Conservation (phyloP, 306 rosid genomes). For the Pachyrhizus erosus region DNA sequence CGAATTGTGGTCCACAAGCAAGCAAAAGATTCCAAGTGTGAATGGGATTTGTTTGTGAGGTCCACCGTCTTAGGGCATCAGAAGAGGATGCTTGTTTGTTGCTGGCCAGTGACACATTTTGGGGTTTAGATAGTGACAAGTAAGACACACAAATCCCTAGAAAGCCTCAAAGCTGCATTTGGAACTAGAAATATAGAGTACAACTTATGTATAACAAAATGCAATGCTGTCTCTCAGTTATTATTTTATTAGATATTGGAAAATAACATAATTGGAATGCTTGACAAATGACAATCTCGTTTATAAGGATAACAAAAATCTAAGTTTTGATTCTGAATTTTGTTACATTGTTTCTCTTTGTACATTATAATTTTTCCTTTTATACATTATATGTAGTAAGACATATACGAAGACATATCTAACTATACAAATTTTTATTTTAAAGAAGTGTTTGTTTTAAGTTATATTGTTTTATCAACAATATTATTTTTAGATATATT, state of each 20-base stretch:
- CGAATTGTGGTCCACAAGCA: slow-evolving; percentile 40
- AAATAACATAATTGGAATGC: not conserved
- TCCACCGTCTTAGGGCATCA: slow-evolving; percentile 13
- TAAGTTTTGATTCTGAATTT: not conserved
- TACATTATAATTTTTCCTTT: too few species aligned
- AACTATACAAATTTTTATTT: too few species aligned
- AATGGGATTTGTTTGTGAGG: slow-evolving; percentile 32
- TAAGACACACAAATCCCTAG: not conserved
- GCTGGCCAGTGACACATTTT: slow-evolving; percentile 23
- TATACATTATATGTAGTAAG: too few species aligned
- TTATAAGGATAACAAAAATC: not conserved
- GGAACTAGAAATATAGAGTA: not conserved
- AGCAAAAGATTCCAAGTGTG: slow-evolving; percentile 36
- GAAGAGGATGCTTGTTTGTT: not conserved
- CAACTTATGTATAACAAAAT: slow-evolving; percentile 3
- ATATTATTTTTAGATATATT: too few species aligned
- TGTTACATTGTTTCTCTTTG: not conserved
- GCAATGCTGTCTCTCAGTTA: not conserved
- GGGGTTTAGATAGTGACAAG: not conserved
- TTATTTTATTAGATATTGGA: not conserved
- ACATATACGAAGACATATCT: too few species aligned
- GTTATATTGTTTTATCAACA: too few species aligned
- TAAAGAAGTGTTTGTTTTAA: too few species aligned
- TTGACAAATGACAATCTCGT: not conserved
- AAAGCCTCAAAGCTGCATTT: not conserved